Evolutionary conservation across 2,329 filamentous ascomycete species (phyloP).

Genomic region (Cytospora leucostoma): DNA sequence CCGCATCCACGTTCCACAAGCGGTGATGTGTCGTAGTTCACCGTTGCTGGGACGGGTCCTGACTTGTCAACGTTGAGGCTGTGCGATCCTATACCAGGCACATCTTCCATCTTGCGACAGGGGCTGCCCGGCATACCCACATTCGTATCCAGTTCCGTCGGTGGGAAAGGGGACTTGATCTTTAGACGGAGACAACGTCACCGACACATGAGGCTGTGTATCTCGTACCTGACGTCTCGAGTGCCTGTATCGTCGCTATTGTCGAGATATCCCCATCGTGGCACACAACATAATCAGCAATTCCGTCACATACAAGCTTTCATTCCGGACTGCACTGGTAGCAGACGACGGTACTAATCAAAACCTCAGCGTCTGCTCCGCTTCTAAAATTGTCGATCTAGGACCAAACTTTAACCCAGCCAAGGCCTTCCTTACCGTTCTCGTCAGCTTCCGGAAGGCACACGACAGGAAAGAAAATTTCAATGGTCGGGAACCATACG

Average conservation of each 20-base stretch:
- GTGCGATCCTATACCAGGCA: constrained; percentile 3
- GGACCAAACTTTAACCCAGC: not conserved
- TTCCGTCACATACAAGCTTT: not conserved
- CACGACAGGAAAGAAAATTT: not conserved
- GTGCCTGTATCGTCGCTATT: not conserved
- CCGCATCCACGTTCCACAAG: not conserved
- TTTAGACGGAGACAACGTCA: not conserved
- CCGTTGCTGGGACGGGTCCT: not conserved
- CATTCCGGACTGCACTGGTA: not conserved
- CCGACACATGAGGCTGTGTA: not conserved
- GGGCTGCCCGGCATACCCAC: constrained; percentile 7
- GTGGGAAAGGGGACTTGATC: constrained; percentile 5
- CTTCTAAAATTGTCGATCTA: not conserved
- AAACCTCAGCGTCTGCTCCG: not conserved
- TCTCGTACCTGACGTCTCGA: not conserved
- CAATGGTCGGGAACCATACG: not conserved
- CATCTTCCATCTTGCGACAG: constrained; percentile 3
- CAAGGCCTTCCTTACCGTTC: not conserved
- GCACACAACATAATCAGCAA: not conserved
- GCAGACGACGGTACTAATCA: not conserved
- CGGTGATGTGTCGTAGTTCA: not conserved
- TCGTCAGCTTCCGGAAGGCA: not conserved
- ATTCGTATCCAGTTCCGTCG: not conserved
- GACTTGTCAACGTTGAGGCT: constrained; percentile 15
- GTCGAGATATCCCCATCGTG: not conserved